Evolutionary conservation across 768 basidiomycete species (phyloP), one percentile per base, ranked within the genome.

Genomic region (Rhizopogon vesiculosus): DNA sequence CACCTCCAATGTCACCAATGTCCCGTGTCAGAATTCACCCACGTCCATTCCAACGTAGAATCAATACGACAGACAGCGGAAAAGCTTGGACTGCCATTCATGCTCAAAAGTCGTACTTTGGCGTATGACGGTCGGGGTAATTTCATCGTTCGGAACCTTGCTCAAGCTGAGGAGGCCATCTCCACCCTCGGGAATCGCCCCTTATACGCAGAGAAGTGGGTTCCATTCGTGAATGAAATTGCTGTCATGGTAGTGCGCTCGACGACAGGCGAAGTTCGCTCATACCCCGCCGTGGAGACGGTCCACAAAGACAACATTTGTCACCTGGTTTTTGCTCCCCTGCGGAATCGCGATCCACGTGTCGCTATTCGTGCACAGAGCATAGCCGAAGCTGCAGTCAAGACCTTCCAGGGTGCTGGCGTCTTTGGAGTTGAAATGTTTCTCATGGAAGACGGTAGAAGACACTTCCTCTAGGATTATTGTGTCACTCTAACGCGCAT

Each of bases 401-500:
- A 74, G 56, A 83, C 86, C 7, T 80, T 98, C 39, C 72, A 83
- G 16, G 96, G 95, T 3, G 95, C 94, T 8, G 97, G 97, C 10
- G 83, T 98, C 25, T 98, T 97, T 72, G 97, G 95, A 1, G 95
- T 99, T 1, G 97, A 99, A 70, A 93, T 98, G 93, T 99, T 99
- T 74, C 76, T 98, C 42, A 81, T 96, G 81, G 74, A 79, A 29
- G 82, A 95, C 65, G 94, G 96, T 93, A 62, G 45, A 80, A 67
- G 7, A 43, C 31, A 42, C 39, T 33, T 42, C 15, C 22, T 16
- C 25, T 31, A 7, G 43, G 7, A 31, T 29, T 25, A 31, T 45
- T 38, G 10, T 45, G 18, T 48, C 31, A 15, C 3, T 31, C 45
- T 15, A 33, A 55, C n/a, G 15, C 15, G 12, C 29, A 45, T 19